A percentile compares a stretch with the other conserved stretches of the same genome.
Conservation (phyloP, 805 yeast genomes). For the Torulaspora gathmanii region DNA sequence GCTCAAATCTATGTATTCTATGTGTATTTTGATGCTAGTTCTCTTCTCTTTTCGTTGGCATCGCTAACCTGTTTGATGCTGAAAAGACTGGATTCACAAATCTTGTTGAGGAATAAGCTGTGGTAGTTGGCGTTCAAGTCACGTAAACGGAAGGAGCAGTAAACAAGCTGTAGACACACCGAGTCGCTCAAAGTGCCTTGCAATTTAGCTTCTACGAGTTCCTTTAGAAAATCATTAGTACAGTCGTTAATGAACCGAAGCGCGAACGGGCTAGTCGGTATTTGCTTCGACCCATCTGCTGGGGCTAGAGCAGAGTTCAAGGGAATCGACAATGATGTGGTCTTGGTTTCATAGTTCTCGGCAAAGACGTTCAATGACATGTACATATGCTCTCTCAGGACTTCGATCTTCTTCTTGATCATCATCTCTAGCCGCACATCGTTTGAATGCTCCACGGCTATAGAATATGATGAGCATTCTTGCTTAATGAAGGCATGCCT, state of each 20-base stretch:
- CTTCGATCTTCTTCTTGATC: constrained; percentile 73
- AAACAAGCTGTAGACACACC: constrained; percentile 73
- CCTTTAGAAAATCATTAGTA: constrained; percentile 31
- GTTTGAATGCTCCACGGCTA: constrained; percentile 17
- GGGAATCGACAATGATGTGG: constrained; percentile 24
- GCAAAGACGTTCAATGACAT: constrained; percentile 28
- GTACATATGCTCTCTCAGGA: constrained; percentile 62
- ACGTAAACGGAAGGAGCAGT: constrained; percentile 82
- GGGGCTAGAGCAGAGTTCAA: constrained; percentile 3
- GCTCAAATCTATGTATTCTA: neutral
- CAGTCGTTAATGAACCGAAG: constrained; percentile 36
- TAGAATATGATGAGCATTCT: constrained; percentile 47
- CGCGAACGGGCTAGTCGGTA: constrained; percentile 28
- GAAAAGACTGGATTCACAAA: constrained; percentile 25
- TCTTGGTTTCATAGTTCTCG: constrained; percentile 26
- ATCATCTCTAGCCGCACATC: constrained; percentile 28
- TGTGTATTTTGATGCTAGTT: constrained; percentile 30
- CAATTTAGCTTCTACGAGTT: constrained; percentile 27
- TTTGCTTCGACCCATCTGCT: neutral
- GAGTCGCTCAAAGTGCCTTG: constrained; percentile 51
- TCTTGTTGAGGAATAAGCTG: constrained; percentile 29
- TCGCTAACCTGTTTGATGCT: constrained; percentile 20
- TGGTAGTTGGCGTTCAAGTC: constrained; percentile 34
- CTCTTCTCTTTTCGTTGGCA: constrained; percentile 33
- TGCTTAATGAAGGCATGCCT: constrained; percentile 61